Evolutionary conservation across 768 basidiomycete genomes (phyloP).

Genomic region (Rubroboletus pulcherrimus): DNA sequence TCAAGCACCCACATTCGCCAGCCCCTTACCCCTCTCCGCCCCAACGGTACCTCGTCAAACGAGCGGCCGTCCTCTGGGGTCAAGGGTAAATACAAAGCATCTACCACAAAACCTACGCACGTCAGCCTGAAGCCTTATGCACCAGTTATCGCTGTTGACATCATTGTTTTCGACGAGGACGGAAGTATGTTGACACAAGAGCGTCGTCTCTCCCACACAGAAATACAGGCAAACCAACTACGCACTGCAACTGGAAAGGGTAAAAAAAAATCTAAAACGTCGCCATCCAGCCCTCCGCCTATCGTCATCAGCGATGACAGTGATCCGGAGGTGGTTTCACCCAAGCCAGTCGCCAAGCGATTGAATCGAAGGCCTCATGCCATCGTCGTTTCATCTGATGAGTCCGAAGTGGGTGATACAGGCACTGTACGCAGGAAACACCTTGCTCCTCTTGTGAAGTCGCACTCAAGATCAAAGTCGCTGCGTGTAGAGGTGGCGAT

Average conservation of each 20-base stretch:
- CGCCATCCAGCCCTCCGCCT: slow-evolving; percentile 2
- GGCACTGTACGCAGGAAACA: slow-evolving; percentile 1
- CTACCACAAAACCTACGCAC: slow-evolving; percentile 12
- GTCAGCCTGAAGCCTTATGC: slow-evolving; percentile 38
- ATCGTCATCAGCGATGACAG: slow-evolving; percentile 29
- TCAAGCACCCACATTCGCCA: slow-evolving; percentile 27
- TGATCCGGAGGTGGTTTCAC: slow-evolving; percentile 26
- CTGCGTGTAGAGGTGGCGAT: slow-evolving; percentile 40
- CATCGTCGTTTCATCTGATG: slow-evolving; percentile 44
- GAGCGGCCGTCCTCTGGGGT: slow-evolving; percentile 19
- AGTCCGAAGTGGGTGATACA: slow-evolving; percentile 38
- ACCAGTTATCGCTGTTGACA: slow-evolving; percentile 60
- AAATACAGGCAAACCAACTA: slow-evolving; percentile 35
- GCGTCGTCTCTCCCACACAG: slow-evolving; percentile 50
- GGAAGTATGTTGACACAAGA: slow-evolving; percentile 61
- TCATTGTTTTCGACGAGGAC: slow-evolving; percentile 58
- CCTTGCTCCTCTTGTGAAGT: slow-evolving; percentile 5
- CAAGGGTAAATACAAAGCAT: slow-evolving; percentile 23
- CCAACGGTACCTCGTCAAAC: slow-evolving; percentile 41
- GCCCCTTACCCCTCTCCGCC: slow-evolving; percentile 38
- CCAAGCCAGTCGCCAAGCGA: slow-evolving; percentile 10
- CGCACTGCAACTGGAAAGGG: slow-evolving; percentile 4
- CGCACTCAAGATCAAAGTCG: slow-evolving; percentile 14
- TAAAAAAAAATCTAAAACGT: slow-evolving; percentile 3
- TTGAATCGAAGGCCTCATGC: slow-evolving; percentile 13